Conservation (phyloP, 2,329 filamentous ascomycete genomes). For the Fusarium sp. region DNA sequence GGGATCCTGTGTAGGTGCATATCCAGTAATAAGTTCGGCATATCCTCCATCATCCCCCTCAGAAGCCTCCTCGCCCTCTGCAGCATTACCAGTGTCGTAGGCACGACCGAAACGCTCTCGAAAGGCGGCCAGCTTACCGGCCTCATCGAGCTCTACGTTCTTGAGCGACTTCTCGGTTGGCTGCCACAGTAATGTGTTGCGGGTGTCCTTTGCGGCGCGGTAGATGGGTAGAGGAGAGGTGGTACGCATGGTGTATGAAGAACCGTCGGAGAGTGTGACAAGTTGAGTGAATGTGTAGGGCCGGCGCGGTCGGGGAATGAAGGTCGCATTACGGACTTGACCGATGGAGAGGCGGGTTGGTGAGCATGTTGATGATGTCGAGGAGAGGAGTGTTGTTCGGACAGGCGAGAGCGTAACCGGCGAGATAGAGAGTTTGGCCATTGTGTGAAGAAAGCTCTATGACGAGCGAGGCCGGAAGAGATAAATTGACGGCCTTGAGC, state of each 20-base stretch:
- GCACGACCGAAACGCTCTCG: conserved; percentile 85
- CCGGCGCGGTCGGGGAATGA: conserved; percentile 88
- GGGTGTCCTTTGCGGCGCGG: conserved; percentile 81
- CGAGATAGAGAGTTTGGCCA: conserved; percentile 51
- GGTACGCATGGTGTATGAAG: conserved; percentile 84
- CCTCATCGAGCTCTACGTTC: conserved; percentile 96
- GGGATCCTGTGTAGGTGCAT: conserved; percentile 59
- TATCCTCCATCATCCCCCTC: conserved; percentile 50
- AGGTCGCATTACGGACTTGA: conserved; percentile 85
- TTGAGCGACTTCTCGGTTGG: conserved; percentile 83
- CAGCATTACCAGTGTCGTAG: conserved; percentile 77
- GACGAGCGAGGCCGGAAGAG: conserved; percentile 9
- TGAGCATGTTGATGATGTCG: conserved; percentile 47
- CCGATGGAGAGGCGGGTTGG: conserved; percentile 52
- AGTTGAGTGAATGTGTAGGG: conserved; percentile 99
- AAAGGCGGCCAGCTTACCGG: conserved; percentile 89
- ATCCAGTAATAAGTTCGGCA: conserved; percentile 66
- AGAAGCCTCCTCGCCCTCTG: conserved; percentile 46
- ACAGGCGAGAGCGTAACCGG: conserved; percentile 51
- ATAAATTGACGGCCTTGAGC: conserved; percentile 30
- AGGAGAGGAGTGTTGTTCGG: conserved; percentile 46
- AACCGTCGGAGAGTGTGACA: conserved; percentile 91
- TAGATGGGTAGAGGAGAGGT: conserved; percentile 77
- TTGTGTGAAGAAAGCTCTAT: conserved; percentile 29
- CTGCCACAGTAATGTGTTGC: conserved; percentile 94